phyloP scores from a whole-genome alignment of 768 basidiomycete genomes.

The Phaeotremella skinneri region DNA sequence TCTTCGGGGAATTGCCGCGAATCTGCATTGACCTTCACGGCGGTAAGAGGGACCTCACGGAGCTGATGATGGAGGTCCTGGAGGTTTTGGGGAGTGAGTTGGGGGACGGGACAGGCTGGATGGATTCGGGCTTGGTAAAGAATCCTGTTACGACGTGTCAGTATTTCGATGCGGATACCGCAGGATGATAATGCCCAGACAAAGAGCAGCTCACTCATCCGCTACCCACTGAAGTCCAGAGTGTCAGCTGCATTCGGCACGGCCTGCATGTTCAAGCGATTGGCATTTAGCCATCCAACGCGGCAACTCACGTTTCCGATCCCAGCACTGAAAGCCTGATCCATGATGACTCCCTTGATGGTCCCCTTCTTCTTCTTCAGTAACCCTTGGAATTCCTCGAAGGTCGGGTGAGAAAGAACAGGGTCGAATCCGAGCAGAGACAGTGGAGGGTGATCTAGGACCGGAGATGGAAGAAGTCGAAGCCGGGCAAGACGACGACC shows the following conservation, averaged over 20 bases:
- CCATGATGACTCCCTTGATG: conserved; percentile 70
- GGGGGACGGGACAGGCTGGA: conserved; percentile 66
- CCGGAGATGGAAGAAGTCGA: conserved; percentile 62
- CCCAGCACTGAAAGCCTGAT: conserved; percentile 77
- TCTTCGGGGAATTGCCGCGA: conserved; percentile 62
- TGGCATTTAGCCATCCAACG: background rate
- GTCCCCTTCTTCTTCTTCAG: conserved; percentile 63
- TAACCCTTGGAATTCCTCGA: conserved; percentile 57
- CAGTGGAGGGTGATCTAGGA: conserved; percentile 64
- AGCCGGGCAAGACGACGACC: conserved; percentile 69
- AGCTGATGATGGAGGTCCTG: conserved; percentile 59
- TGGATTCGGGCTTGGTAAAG: conserved; percentile 71
- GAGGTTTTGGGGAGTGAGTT: conserved; percentile 58
- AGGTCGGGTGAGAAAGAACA: conserved; percentile 64
- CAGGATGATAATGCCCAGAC: background rate
- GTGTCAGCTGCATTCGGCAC: background rate
- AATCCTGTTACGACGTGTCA: conserved; percentile 55
- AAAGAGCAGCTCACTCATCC: conserved; percentile 53
- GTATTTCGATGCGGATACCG: conserved; percentile 31
- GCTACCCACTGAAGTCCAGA: conserved; percentile 61
- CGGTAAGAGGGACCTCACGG: conserved; percentile 59
- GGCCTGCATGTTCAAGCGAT: background rate
- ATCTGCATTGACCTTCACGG: conserved; percentile 71
- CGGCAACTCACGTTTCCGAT: conserved; percentile 60
- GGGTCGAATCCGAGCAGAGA: conserved; percentile 75